These are phyloP conservation scores for Penicillium fimorum DNA, from an alignment of 495 filamentous ascomycete species.

Conservation along the genomic window DNA sequence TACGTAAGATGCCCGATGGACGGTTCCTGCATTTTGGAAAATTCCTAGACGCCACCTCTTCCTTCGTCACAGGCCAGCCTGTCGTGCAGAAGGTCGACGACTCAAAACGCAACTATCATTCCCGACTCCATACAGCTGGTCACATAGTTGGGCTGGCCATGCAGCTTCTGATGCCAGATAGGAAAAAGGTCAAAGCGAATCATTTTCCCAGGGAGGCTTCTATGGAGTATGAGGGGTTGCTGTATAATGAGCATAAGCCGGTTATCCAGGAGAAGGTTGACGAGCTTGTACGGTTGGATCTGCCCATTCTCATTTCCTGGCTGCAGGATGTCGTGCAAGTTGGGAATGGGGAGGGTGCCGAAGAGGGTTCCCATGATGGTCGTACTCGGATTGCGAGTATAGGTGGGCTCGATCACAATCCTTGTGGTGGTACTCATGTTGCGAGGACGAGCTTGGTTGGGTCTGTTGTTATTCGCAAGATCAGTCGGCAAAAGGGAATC, in stretches of 20 bases:
- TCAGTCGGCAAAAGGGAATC: slow-evolving; percentile 56
- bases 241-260: slow-evolving; percentile 58
- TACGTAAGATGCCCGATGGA: slow-evolving; percentile 47
- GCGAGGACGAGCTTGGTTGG: slow-evolving; percentile 50
- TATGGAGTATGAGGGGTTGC: slow-evolving; percentile 59
- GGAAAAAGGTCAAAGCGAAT: slow-evolving; percentile 61
- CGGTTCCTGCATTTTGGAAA: slow-evolving; percentile 59
- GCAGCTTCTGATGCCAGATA: slow-evolving; percentile 48
- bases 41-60: slow-evolving; percentile 29
- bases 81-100: slow-evolving; percentile 54
- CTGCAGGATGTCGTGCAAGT: slow-evolving; percentile 34
- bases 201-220: slow-evolving; percentile 60
- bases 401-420: slow-evolving; percentile 57
- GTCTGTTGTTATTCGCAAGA: slow-evolving; percentile 57
- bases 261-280: slow-evolving; percentile 56
- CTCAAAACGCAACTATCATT: slow-evolving; percentile 54
- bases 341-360: slow-evolving; percentile 43
- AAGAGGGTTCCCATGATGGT: slow-evolving; percentile 15
- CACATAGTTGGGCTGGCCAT: slow-evolving; percentile 62
- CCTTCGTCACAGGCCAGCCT: slow-evolving; percentile 37
- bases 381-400: slow-evolving; percentile 50
- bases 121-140: slow-evolving; percentile 62
- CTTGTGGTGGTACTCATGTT: slow-evolving; percentile 67
- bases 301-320: slow-evolving; percentile 57
- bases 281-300: slow-evolving; percentile 47